Base-by-base conservation (phyloP, 2,329 filamentous ascomycete species). In the Curvularia eragrostidis region DNA sequence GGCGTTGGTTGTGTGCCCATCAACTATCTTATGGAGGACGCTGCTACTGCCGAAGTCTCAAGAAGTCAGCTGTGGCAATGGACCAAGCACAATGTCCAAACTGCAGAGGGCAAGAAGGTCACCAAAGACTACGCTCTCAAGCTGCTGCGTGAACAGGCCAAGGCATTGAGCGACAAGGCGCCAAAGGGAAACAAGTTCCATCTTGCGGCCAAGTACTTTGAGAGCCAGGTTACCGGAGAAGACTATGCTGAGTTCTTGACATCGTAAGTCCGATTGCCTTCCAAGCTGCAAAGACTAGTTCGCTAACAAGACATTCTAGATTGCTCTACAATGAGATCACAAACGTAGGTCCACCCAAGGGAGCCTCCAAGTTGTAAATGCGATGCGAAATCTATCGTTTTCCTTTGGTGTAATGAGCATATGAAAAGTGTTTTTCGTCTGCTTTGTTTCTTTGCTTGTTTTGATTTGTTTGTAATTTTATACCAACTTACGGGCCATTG, bases 11-110 rank as follows among this genome's bases (percentile, higher is more conserved):
- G 95, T 72, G 93, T 98, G 52, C 95, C 95, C 48, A 97, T 98
- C 81, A 97, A 98, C 84, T 96, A 90, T 78, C 84, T 98, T 54
- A 98, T 98, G 94, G 95, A 99, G 82, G 95, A 98, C 70, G 95
- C 95, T 18, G 95, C 95, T 23, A 99, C 95, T 1, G 95, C 95
- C 48, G 95, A 99, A 79, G 95, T 99, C 5, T 96, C 91, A 55
- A 89, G 95, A 70, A 91, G 87, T 67, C 95, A 99, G 83, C 85
- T 99, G 44, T 97, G 94, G 94, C 95, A 99, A 78, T 99, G 95
- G 95, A 87, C 89, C 63, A 88, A 85, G 72, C 87, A 90, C 75
- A 83, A 85, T 52, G 81, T 94, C 59, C 85, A 84, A 61, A 97
- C 93, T 7, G 85, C 89, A 42, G 92, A 97, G 75, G 94, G 94